These are phyloP conservation scores for Haplosporangium gracile DNA, from an alignment of 192 early-diverging fungal species.

Conservation along the genomic window DNA sequence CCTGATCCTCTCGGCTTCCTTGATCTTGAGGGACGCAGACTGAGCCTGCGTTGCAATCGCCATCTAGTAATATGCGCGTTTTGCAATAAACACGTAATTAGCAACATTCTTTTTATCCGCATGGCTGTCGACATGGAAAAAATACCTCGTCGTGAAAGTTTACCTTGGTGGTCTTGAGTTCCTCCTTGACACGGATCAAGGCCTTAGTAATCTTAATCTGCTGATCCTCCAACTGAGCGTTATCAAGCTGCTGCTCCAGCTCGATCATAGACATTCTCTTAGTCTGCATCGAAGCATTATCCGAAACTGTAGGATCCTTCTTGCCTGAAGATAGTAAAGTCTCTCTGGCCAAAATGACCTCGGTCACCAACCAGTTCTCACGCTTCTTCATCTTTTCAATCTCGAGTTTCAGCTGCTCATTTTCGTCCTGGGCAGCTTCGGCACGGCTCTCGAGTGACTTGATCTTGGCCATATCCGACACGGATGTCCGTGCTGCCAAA, in stretches of 20 bases:
- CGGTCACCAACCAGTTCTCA: conserved; percentile 46
- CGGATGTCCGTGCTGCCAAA: neutral
- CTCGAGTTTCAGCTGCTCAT: conserved; percentile 20
- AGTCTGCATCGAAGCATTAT: conserved; percentile 6
- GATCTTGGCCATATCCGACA: conserved; percentile 20
- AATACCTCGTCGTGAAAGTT: neutral
- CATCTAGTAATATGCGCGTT: neutral
- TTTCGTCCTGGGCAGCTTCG: conserved; percentile 25
- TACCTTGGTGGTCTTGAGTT: conserved; percentile 60
- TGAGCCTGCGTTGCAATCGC: conserved; percentile 63
- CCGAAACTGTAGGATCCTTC: neutral
- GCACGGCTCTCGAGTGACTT: conserved; percentile 20
- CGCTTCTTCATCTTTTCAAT: conserved; percentile 32
- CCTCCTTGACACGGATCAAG: conserved; percentile 60
- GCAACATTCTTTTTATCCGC: too few relatives aligned
- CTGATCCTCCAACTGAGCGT: conserved; percentile 46
- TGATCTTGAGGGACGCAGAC: conserved; percentile 60
- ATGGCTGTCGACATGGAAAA: neutral
- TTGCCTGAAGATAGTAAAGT: neutral
- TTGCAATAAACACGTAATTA: too few relatives aligned
- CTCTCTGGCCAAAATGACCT: conserved; percentile 27
- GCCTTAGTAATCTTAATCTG: conserved; percentile 62
- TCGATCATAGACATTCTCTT: conserved; percentile 21
- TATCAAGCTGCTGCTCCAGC: conserved; percentile 40
- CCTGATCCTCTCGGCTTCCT: conserved; percentile 62